Conservation (phyloP, 768 basidiomycete species). For the Rhodotorula diobovata region DNA sequence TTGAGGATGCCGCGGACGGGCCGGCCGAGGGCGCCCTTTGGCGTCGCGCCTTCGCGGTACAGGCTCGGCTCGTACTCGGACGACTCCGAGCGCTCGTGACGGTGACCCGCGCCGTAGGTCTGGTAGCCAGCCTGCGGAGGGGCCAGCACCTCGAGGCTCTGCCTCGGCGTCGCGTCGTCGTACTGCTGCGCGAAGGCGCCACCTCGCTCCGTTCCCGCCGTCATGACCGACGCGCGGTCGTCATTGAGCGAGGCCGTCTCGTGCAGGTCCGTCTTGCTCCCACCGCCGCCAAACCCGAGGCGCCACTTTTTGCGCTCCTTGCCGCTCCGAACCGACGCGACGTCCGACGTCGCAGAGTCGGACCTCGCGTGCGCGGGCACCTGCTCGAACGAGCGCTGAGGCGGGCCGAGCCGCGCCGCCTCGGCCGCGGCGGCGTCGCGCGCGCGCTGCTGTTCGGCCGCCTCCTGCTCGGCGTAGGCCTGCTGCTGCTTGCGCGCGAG, state of each 20-base stretch:
- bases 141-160: constrained; percentile 37
- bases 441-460: constrained; percentile 39
- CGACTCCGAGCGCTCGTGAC: neutral
- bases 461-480: constrained; percentile 46
- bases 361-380: constrained; percentile 4
- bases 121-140: constrained; percentile 10
- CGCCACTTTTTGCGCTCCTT: constrained; percentile 46
- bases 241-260: constrained; percentile 15
- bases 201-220: constrained; percentile 1
- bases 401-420: constrained; percentile 21
- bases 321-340: constrained; percentile 62
- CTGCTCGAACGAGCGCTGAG: constrained; percentile 19
- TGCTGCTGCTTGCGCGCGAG: constrained; percentile 48
- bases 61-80: constrained; percentile 54
- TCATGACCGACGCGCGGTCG: constrained; percentile 5
- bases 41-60: constrained; percentile 24
- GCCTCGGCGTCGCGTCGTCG: constrained; percentile 15
- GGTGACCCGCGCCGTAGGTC: constrained; percentile 19
- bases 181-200: constrained; percentile 1
- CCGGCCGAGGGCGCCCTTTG: constrained; percentile 52
- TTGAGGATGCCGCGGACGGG: constrained; percentile 75
- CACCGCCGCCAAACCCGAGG: constrained; percentile 31
- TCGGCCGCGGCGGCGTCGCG: constrained; percentile 39
- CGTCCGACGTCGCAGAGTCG: constrained; percentile 24
- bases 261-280: constrained; percentile 27